These are phyloP conservation scores for Candida labiduridarum DNA, from an alignment of 1,139 yeast genomes.

Conservation along the genomic window DNA sequence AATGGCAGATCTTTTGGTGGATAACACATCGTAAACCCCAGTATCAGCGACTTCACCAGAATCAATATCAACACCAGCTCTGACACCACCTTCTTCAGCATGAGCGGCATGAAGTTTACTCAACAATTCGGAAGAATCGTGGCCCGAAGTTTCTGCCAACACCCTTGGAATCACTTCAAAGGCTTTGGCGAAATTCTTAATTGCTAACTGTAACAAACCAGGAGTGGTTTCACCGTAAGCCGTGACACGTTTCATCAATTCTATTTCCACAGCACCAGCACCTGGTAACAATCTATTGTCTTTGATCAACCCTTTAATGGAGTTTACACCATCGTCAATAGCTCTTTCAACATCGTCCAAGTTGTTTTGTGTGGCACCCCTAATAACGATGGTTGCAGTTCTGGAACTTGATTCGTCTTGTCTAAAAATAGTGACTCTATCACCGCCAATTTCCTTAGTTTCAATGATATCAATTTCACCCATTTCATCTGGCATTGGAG, in stretches of 20 bases:
- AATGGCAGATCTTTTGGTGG: constrained; percentile 84
- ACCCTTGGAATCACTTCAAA: constrained; percentile 94
- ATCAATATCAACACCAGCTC: constrained; percentile 65
- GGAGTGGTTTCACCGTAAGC: constrained; percentile 92
- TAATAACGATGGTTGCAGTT: constrained; percentile 88
- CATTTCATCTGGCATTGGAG: constrained; percentile 94
- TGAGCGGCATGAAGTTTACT: constrained; percentile 90
- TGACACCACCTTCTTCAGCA: constrained; percentile 36
- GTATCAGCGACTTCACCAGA: constrained; percentile 68
- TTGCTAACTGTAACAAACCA: constrained; percentile 89
- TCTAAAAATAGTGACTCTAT: constrained; percentile 91
- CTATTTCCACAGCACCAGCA: constrained; percentile 97
- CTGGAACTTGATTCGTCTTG: constrained; percentile 72
- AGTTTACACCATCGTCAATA: constrained; percentile 94
- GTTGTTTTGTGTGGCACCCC: constrained; percentile 97
- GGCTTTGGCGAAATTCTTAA: constrained; percentile 91
- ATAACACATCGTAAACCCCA: constrained; percentile 76
- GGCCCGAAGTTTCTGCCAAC: constrained; percentile 91
- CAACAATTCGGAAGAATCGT: constrained; percentile 84
- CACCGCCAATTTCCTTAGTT: constrained; percentile 95
- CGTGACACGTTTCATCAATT: constrained; percentile 76
- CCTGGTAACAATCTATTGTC: constrained; percentile 86
- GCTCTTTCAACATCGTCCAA: constrained; percentile 96
- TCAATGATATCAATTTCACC: constrained; percentile 88
- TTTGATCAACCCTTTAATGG: constrained; percentile 84